A percentile compares a stretch with the other conserved stretches of the same genome.
Evolutionary conservation across 306 rosid species (phyloP).

Genomic region (Casuarina equisetifolia): DNA sequence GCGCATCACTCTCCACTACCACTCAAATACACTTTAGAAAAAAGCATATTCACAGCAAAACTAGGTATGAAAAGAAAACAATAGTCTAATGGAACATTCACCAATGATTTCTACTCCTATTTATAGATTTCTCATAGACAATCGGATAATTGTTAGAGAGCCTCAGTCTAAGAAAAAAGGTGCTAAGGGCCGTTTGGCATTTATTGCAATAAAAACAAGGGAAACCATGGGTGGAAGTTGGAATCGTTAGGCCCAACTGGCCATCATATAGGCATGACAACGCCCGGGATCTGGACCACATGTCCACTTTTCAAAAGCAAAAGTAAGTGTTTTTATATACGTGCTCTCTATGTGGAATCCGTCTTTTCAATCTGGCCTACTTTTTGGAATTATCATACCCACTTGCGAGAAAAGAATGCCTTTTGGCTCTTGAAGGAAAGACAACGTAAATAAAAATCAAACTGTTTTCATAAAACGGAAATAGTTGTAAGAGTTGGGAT

Average conservation of each 20-base stretch:
- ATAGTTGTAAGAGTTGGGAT: not conserved
- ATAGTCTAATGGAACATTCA: not conserved
- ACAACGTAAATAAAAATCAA: no score
- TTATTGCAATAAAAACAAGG: not conserved
- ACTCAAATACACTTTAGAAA: not conserved
- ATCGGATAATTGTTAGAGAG: not conserved
- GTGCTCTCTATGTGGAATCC: slow-evolving; percentile 4
- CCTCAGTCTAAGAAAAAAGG: not conserved
- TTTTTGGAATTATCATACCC: not conserved
- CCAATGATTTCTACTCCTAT: not conserved
- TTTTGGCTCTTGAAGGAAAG: no score
- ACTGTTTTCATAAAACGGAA: no score
- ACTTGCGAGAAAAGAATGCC: no score
- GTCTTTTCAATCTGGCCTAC: slow-evolving; percentile 9
- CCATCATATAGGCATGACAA: not conserved
- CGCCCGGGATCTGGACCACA: slow-evolving; percentile 19
- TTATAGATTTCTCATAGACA: not conserved
- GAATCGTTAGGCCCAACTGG: not conserved
- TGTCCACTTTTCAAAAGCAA: slow-evolving; percentile 29
- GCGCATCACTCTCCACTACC: not conserved
- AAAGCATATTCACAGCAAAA: not conserved
- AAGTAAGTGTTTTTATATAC: slow-evolving; percentile 6
- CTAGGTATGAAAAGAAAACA: not conserved
- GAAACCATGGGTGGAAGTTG: not conserved
- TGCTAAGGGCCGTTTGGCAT: no score